Base-by-base conservation (phyloP, 2,329 filamentous ascomycete species). In the Phyllosticta citribraziliensis region DNA sequence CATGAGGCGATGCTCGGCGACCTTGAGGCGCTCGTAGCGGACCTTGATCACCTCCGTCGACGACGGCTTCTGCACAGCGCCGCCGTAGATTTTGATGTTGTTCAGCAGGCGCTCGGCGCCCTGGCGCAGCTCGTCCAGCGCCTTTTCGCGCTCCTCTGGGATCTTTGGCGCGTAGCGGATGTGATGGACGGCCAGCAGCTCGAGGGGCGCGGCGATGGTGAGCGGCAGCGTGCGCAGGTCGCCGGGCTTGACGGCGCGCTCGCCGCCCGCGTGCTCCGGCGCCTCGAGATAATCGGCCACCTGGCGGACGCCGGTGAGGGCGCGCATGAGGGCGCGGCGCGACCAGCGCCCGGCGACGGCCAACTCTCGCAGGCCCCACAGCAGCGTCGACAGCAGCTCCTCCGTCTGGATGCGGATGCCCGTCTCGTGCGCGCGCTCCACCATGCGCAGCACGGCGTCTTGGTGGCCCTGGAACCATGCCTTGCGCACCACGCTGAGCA, bases 121-220 rank as follows among this genome's bases (percentile, higher is more conserved):
- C 52, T 67, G 72, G 62, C 70, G 71, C 27, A 79, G 75, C 33
- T 65, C 70, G 53, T 76, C 74, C 61, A 68, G 60, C 14, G 73
- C 72, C 57, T 77, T 75, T 47, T 67, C 72, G 62, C 70, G 71
- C 30, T 79, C 75, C 27, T 65, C 70, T 52, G 75, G 74, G 24
- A 33, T 25, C 0, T 67, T 70, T 1, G 63, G 67, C 5, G 65
- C 61, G 58, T 75, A 68, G 62, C 68, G 70, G 57, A 73, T 70
- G 3, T 73, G 74, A 53, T 72, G 67, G 5, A 75, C 69, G 27
- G 77, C 76, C 19, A 74, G 70, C 67, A 80, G 63, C 66, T 78
- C 76, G 5, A 79, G 67, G 57, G 75, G 73, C 27, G 74, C 63
- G n/a, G 73, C 77, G 35, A 79, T 68, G 3, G 76, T 70, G 3